Base-by-base conservation (phyloP, 1,284 basidiomycete genomes). In the Golubevia pallescens region DNA sequence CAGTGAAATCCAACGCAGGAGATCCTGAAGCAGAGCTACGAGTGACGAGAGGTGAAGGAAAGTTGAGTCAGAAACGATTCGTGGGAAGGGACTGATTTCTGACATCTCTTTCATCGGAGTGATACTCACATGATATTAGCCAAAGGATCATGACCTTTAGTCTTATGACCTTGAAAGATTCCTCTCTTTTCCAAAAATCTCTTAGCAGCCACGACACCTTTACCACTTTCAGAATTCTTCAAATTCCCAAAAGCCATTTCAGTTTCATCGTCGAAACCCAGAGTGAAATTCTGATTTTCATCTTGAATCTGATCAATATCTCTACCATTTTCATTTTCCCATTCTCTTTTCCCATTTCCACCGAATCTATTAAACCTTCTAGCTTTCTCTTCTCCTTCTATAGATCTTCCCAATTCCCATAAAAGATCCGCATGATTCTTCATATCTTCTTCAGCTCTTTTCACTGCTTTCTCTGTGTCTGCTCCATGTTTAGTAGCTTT, bases 1-100 rank as follows among this genome's bases (percentile, higher is more conserved):
- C 90, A 20, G 92, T 92, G 78, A 99, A 97, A 78, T 93, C 90
- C 42, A 96, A 88, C 23, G 87, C 84, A n/a, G n/a, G n/a, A n/a
- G n/a, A n/a, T n/a, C n/a, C n/a, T n/a, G n/a, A n/a, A n/a, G n/a
- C n/a, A n/a, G n/a, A n/a, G n/a, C n/a, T n/a, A n/a, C n/a, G n/a
- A n/a, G n/a, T n/a, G n/a, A n/a, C n/a, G n/a, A n/a, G n/a, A n/a
- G n/a, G n/a, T n/a, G n/a, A n/a, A n/a, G n/a, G n/a, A n/a, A n/a
- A n/a, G n/a, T n/a, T n/a, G n/a, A n/a, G n/a, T n/a, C n/a, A n/a
- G n/a, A n/a, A n/a, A n/a, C n/a, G n/a, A n/a, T n/a, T n/a, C n/a
- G n/a, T n/a, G n/a, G n/a, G n/a, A n/a, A n/a, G n/a, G n/a, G n/a
- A n/a, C n/a, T n/a, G n/a, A n/a, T n/a, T n/a, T n/a, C n/a, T n/a